Evolutionary conservation across 495 filamentous ascomycete species (phyloP).

Genomic region (Penicillium crystallinum): DNA sequence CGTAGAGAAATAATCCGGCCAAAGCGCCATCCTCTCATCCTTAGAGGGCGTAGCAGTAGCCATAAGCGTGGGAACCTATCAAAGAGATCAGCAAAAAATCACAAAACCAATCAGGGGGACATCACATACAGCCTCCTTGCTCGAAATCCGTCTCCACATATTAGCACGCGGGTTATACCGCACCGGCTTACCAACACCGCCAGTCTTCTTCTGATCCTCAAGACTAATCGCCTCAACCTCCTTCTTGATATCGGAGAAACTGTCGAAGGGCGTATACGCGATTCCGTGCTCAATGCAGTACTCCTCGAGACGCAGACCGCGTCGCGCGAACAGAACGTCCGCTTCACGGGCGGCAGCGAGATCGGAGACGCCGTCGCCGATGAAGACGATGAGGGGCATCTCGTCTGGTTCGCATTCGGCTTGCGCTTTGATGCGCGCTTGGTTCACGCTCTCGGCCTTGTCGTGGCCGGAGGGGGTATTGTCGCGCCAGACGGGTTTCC

Average conservation of each 20-base stretch:
- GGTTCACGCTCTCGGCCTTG: conserved; percentile 61
- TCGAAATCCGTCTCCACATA: conserved; percentile 62
- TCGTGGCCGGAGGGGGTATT: conserved; percentile 64
- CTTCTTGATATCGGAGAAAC: conserved; percentile 61
- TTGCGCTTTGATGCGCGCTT: conserved; percentile 51
- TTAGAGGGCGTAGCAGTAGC: conserved; percentile 49
- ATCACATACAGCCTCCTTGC: conserved; percentile 45
- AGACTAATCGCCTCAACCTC: conserved; percentile 56
- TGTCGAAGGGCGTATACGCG: conserved; percentile 59
- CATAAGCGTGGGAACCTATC: conserved; percentile 49
- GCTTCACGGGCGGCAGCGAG: conserved; percentile 68
- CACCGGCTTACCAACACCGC: conserved; percentile 55
- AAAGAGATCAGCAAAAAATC: not conserved
- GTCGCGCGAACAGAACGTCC: conserved; percentile 70
- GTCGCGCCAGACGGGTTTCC: conserved; percentile 70
- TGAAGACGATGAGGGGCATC: conserved; percentile 68
- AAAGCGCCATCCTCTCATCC: conserved; percentile 63
- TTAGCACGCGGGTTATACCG: conserved; percentile 68
- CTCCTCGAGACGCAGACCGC: conserved; percentile 63
- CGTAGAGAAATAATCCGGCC: conserved; percentile 58
- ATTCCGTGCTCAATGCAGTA: conserved; percentile 64
- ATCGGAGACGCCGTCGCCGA: conserved; percentile 74
- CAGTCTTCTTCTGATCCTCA: conserved; percentile 61
- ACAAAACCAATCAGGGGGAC: not conserved
- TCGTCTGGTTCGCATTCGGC: conserved; percentile 53